phyloP scores from a whole-genome alignment of 1,284 basidiomycete genomes.

The Paramarasmius palmivorus region DNA sequence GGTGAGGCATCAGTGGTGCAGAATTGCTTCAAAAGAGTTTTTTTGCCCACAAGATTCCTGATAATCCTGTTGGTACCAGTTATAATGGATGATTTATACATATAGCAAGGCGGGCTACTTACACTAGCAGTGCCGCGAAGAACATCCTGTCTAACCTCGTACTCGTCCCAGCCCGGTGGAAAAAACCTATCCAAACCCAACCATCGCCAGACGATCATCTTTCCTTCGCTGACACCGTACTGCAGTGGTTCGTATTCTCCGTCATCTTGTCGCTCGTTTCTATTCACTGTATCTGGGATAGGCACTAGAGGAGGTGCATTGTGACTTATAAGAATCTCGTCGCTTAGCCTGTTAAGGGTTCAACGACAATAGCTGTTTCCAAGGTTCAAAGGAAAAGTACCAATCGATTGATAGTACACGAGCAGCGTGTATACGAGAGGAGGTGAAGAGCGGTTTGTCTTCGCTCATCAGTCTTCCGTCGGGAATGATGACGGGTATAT shows the following conservation, averaged over 20 bases:
- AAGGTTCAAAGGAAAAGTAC: constrained; percentile 33
- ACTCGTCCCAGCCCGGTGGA: constrained; percentile 38
- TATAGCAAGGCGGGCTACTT: no score
- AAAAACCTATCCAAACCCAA: constrained; percentile 66
- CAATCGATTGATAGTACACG: constrained; percentile 64
- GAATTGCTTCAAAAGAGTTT: constrained; percentile 4
- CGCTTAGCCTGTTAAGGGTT: constrained; percentile 47
- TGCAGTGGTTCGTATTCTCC: constrained; percentile 27
- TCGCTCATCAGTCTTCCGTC: constrained; percentile 48
- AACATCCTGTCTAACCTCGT: constrained; percentile 33
- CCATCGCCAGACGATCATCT: constrained; percentile 66
- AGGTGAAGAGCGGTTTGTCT: constrained; percentile 76
- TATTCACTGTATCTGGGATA: constrained; percentile 1
- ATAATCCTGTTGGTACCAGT: constrained; percentile 60
- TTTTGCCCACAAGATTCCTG: constrained; percentile 60
- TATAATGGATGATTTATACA: no score
- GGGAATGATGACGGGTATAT: constrained; percentile 31
- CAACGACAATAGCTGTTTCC: background rate
- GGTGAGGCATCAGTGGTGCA: background rate
- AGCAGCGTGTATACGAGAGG: constrained; percentile 62
- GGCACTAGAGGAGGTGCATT: constrained; percentile 60
- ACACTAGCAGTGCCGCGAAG: constrained; percentile 64
- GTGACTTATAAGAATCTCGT: constrained; percentile 61
- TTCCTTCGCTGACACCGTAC: constrained; percentile 44
- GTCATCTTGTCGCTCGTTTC: constrained; percentile 24